Conservation (phyloP, 2,329 filamentous ascomycete genomes). For the Penicillium brevicompactum region DNA sequence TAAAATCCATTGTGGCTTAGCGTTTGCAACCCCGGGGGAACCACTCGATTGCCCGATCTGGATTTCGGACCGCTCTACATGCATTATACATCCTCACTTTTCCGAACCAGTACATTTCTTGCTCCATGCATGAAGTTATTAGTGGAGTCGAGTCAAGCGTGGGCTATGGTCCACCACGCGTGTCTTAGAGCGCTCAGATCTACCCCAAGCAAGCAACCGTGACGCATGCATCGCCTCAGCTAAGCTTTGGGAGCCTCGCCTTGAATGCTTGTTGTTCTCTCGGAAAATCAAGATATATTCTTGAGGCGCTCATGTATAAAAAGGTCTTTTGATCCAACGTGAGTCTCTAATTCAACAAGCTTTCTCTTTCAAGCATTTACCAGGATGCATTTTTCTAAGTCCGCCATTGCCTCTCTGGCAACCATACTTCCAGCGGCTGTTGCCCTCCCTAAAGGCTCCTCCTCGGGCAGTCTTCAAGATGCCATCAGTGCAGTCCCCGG, state of each 20-base stretch:
- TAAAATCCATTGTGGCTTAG: neutral
- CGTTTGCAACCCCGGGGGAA: neutral
- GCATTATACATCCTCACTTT: neutral
- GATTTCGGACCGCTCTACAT: neutral
- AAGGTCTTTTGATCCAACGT: neutral
- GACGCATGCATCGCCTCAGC: neutral
- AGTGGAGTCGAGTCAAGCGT: neutral
- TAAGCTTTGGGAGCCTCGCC: neutral
- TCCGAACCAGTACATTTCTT: neutral
- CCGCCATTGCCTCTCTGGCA: neutral
- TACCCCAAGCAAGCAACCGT: neutral
- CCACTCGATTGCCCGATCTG: neutral
- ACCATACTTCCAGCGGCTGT: neutral
- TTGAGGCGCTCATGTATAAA: neutral
- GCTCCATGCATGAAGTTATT: neutral
- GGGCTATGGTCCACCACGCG: neutral
- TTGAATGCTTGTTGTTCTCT: neutral
- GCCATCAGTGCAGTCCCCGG: neutral
- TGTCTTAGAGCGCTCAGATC: neutral
- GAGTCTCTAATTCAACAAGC: neutral
- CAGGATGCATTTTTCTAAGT: neutral
- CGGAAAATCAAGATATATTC: neutral
- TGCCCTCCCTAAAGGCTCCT: neutral
- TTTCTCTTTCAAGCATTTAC: neutral
- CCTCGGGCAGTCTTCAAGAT: neutral